Percentiles rank a stretch among this genome's conserved stretches.
phyloP scores from a whole-genome alignment of 2,329 filamentous ascomycete species.

The Penicillium sp. region DNA sequence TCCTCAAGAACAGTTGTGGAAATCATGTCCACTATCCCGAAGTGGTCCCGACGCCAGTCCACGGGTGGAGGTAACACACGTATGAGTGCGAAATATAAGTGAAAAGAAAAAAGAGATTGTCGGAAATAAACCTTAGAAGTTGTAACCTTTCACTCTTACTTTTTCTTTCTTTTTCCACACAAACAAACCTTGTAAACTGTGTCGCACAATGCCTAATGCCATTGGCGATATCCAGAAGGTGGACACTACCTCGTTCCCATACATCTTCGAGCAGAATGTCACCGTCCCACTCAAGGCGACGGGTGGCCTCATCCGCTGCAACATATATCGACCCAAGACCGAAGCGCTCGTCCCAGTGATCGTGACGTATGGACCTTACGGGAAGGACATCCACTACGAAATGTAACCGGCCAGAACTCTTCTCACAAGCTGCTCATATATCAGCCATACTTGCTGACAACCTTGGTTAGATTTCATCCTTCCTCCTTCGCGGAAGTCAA shows the following conservation, averaged over 20 bases:
- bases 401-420: too few species aligned
- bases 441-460: too few species aligned
- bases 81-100: not conserved
- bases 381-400: too few species aligned
- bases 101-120: not conserved
- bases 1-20: not conserved
- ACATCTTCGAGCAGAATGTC: conserved; percentile 46
- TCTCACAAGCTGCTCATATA: too few species aligned
- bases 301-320: conserved; percentile 42
- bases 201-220: not conserved
- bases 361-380: too few species aligned
- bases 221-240: conserved; percentile 25
- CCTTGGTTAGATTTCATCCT: too few species aligned
- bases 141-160: not conserved
- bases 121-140: not conserved
- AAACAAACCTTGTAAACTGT: not conserved
- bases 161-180: not conserved
- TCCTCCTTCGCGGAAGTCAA: too few species aligned
- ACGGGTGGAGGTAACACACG: not conserved
- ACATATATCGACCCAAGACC: conserved; percentile 44
- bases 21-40: not conserved
- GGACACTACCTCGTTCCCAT: conserved; percentile 32
- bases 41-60: not conserved
- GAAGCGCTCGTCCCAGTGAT: not conserved
- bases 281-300: conserved; percentile 36